Evolutionary conservation across 345 rosid species (phyloP).

Genomic region (Pugionium cornutum): DNA sequence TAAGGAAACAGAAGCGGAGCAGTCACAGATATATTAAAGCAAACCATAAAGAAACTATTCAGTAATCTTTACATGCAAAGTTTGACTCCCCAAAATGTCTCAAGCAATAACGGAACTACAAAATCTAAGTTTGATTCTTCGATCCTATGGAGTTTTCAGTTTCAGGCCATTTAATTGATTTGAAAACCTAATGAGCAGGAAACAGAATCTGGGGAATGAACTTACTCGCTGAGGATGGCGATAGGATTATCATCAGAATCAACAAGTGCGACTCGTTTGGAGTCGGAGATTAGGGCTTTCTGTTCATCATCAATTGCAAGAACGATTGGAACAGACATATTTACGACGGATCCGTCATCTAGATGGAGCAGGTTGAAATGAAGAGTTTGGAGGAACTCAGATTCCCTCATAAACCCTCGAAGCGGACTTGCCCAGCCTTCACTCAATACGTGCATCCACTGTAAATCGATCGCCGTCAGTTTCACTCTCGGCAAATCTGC

Average conservation of each 20-base stretch:
- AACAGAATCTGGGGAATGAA: background rate
- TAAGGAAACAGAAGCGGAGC: conserved; percentile 31
- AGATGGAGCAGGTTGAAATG: conserved; percentile 85
- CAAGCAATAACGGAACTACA: background rate
- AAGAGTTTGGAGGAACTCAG: conserved; percentile 99
- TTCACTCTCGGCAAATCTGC: conserved; percentile 54
- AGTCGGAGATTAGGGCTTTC: conserved; percentile 63
- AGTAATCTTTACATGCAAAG: background rate
- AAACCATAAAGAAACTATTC: background rate
- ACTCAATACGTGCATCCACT: conserved; percentile 93
- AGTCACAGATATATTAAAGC: background rate
- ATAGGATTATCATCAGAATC: conserved; percentile 60
- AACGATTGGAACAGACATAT: conserved; percentile 95
- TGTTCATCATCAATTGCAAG: conserved; percentile 70
- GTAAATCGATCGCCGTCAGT: conserved; percentile 61
- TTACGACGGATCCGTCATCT: conserved; percentile 78
- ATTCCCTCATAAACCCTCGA: conserved; percentile 87
- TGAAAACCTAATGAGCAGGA: background rate
- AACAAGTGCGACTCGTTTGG: conserved; percentile 65
- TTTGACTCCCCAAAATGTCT: background rate
- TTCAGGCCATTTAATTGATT: conserved; percentile 12
- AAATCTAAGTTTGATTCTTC: conserved; percentile 4
- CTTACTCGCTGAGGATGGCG: conserved; percentile 87
- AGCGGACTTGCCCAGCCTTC: conserved; percentile 99
- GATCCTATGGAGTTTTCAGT: background rate